Evolutionary conservation across 768 basidiomycete genomes (phyloP).

Genomic region (Pulveroboletus sp.): DNA sequence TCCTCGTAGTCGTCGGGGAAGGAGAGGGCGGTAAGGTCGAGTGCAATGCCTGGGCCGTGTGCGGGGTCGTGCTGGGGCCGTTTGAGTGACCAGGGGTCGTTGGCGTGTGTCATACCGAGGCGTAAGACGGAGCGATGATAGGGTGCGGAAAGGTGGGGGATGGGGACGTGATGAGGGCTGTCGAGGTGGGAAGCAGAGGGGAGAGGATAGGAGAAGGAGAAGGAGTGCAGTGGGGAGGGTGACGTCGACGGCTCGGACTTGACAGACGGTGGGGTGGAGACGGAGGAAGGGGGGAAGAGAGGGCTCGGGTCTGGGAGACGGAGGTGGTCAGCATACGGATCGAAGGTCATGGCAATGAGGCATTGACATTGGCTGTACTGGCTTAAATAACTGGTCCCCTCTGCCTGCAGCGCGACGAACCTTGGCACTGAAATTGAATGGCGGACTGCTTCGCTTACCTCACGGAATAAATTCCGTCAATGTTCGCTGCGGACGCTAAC

Average conservation of each 20-base stretch:
- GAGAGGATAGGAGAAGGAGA: conserved; percentile 23
- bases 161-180: too few relatives aligned
- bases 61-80: conserved; percentile 1
- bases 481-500: too few relatives aligned
- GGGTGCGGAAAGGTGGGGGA: too few relatives aligned
- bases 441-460: too few relatives aligned
- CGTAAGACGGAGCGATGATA: conserved; percentile 15
- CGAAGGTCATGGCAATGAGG: conserved; percentile 17
- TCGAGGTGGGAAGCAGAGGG: background rate
- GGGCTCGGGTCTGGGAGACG: conserved; percentile 10
- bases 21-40: conserved; percentile 33
- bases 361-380: too few relatives aligned
- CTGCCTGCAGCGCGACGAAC: too few relatives aligned
- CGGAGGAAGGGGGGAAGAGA: background rate
- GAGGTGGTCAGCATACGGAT: conserved; percentile 18
- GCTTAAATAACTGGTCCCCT: background rate
- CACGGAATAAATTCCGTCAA: too few relatives aligned
- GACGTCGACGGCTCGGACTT: conserved; percentile 27
- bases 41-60: conserved; percentile 13
- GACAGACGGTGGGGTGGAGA: conserved; percentile 17
- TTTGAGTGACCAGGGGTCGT: conserved; percentile 24
- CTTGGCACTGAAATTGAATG: too few relatives aligned
- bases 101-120: conserved; percentile 25
- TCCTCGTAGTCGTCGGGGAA: conserved; percentile 66
- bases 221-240: conserved; percentile 15